These are phyloP conservation scores for Aspergillus felis DNA, from an alignment of 2,329 filamentous ascomycete genomes.

Conservation along the genomic window DNA sequence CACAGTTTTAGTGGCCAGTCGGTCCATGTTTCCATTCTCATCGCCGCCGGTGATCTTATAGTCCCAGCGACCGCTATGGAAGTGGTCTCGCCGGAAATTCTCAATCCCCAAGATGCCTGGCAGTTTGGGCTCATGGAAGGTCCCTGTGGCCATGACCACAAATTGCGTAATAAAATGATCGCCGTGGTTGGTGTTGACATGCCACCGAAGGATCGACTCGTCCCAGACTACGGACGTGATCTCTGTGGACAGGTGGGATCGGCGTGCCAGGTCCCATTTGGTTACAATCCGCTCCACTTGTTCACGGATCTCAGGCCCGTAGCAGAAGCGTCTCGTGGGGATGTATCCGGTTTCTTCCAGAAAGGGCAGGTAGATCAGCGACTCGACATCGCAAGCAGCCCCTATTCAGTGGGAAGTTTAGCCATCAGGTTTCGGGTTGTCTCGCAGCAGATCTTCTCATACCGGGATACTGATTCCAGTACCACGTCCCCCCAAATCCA, in stretches of 20 bases:
- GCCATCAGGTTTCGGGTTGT: background rate
- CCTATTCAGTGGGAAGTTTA: constrained; percentile 10
- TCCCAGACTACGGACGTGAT: constrained; percentile 23
- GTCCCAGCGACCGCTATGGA: constrained; percentile 27
- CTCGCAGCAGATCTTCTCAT: background rate
- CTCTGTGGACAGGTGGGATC: constrained; percentile 48
- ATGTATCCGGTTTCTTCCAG: constrained; percentile 12
- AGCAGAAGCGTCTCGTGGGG: constrained; percentile 5
- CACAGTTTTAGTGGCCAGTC: constrained; percentile 33
- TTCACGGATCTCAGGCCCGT: constrained; percentile 2
- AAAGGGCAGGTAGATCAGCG: constrained; percentile 33
- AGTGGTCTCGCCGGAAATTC: constrained; percentile 17
- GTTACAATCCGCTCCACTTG: constrained; percentile 10
- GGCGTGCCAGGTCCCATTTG: constrained; percentile 41
- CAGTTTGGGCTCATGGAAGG: constrained; percentile 15
- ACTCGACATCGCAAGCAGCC: constrained; percentile 54
- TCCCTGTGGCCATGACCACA: constrained; percentile 31
- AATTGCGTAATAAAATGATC: constrained; percentile 27
- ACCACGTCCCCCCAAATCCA: constrained; percentile 31
- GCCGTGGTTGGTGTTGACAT: constrained; percentile 2
- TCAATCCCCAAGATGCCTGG: constrained; percentile 22
- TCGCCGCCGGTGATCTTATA: constrained; percentile 8
- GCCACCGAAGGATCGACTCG: constrained; percentile 3
- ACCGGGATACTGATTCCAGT: constrained; percentile 48
- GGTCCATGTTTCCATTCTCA: background rate